phyloP scores from a whole-genome alignment of 75 land plant genomes.

The Adiantum capillusveneris region DNA sequence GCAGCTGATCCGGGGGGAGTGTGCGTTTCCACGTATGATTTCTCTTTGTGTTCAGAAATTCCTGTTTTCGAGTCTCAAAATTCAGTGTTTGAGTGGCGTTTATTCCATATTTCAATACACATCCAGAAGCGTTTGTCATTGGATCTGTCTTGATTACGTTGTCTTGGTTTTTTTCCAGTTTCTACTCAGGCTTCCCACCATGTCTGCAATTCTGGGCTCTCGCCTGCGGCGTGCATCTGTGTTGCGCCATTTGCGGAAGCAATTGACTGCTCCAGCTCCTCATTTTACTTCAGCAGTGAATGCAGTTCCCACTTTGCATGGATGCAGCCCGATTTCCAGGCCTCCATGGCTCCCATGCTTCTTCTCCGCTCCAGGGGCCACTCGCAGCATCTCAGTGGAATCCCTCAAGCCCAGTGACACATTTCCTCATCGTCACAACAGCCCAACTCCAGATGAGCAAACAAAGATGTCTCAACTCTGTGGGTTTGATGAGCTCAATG shows the following conservation, averaged over 20 bases:
- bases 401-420: conserved; percentile 78
- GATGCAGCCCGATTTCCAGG: no score
- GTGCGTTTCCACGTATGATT: no score
- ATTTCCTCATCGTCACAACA: conserved; percentile 89
- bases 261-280: neutral
- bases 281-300: neutral
- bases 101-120: neutral
- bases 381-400: conserved; percentile 61
- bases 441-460: conserved; percentile 71
- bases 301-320: neutral
- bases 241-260: neutral
- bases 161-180: neutral
- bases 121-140: neutral
- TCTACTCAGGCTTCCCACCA: neutral
- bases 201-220: conserved; percentile 2
- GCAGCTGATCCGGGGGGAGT: no score
- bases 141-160: neutral
- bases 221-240: neutral
- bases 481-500: conserved; percentile 60
- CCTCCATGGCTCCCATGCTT: neutral
- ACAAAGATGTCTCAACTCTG: conserved; percentile 57
- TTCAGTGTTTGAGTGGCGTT: neutral
- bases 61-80: no score
- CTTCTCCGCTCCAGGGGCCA: conserved; percentile 1
- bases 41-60: no score